A percentile compares a stretch with the other conserved stretches of the same genome.
Conservation (phyloP, 495 filamentous ascomycete species). For the Oleoguttula mirabilis region DNA sequence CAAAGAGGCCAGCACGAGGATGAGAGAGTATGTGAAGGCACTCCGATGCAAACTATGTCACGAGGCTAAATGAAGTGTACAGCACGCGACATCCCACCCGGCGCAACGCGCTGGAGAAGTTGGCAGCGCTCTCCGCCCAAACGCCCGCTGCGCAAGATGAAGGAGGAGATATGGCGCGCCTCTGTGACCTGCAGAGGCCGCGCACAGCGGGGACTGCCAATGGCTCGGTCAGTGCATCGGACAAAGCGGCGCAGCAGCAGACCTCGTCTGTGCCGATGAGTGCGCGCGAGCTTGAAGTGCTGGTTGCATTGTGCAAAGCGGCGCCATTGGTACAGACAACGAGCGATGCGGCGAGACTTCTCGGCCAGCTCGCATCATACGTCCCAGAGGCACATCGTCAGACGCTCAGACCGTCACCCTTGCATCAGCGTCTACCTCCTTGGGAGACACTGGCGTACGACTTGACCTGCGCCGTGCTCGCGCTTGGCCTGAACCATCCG, state of each 20-base stretch:
- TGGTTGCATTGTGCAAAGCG: constrained; percentile 80
- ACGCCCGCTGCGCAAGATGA: constrained; percentile 6
- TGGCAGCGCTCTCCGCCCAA: constrained; percentile 29
- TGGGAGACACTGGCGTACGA: constrained; percentile 76
- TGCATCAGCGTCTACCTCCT: constrained; percentile 72
- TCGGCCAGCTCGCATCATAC: constrained; percentile 64
- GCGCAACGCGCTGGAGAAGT: constrained; percentile 31
- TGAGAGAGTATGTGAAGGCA: neutral
- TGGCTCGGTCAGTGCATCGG: constrained; percentile 13
- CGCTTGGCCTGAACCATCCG: constrained; percentile 56
- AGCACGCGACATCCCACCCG: constrained; percentile 12
- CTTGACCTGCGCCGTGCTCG: constrained; percentile 65
- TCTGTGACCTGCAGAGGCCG: constrained; percentile 24
- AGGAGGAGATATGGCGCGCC: constrained; percentile 22
- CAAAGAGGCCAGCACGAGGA: neutral
- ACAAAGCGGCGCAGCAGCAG: neutral
- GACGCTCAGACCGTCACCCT: constrained; percentile 63
- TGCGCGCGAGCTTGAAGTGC: constrained; percentile 73
- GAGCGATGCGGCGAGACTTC: constrained; percentile 61
- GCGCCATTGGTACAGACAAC: constrained; percentile 54
- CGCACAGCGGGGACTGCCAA: constrained; percentile 12
- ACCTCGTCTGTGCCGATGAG: constrained; percentile 29
- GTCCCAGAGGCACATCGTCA: constrained; percentile 72
- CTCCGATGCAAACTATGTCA: neutral
- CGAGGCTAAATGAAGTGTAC: constrained; percentile 6